A percentile compares a stretch with the other conserved stretches of the same genome.
phyloP scores from a whole-genome alignment of 768 basidiomycete genomes.

The Mycena vitilis region DNA sequence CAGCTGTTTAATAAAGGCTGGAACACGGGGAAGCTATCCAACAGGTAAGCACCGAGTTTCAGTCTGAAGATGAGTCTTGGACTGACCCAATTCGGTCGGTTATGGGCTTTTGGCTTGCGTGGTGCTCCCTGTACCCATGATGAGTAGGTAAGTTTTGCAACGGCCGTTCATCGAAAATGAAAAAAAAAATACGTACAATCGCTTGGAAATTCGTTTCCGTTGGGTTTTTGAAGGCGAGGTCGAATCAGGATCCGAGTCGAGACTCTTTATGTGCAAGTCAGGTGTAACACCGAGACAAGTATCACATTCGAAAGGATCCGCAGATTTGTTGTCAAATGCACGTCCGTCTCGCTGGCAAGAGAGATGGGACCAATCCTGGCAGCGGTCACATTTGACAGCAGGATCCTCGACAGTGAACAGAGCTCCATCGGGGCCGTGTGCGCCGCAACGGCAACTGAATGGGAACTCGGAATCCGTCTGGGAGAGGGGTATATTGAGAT shows the following conservation, averaged over 20 bases:
- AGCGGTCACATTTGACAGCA: conserved; percentile 39
- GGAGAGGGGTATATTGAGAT: not conserved
- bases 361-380: conserved; percentile 41
- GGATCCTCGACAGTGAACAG: conserved; percentile 26
- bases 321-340: conserved; percentile 17
- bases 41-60: not conserved
- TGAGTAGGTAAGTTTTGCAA: not conserved
- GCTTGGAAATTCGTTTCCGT: not conserved
- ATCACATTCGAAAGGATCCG: conserved; percentile 1
- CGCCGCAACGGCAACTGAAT: conserved; percentile 34
- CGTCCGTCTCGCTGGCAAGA: conserved; percentile 42
- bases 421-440: conserved; percentile 25
- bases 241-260: not conserved
- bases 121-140: not conserved
- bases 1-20: too few species aligned
- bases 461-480: conserved; percentile 27
- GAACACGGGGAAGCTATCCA: not conserved
- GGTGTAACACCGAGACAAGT: not conserved
- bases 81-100: not conserved
- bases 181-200: not conserved
- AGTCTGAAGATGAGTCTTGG: not conserved
- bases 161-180: not conserved
- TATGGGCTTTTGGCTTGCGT: not conserved
- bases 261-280: too few species aligned
- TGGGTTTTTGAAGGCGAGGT: not conserved